Percentiles rank a stretch among this genome's conserved stretches.
These are phyloP conservation scores for Entoloma clypeatum DNA, from an alignment of 1,284 basidiomycete genomes.

Conservation along the genomic window DNA sequence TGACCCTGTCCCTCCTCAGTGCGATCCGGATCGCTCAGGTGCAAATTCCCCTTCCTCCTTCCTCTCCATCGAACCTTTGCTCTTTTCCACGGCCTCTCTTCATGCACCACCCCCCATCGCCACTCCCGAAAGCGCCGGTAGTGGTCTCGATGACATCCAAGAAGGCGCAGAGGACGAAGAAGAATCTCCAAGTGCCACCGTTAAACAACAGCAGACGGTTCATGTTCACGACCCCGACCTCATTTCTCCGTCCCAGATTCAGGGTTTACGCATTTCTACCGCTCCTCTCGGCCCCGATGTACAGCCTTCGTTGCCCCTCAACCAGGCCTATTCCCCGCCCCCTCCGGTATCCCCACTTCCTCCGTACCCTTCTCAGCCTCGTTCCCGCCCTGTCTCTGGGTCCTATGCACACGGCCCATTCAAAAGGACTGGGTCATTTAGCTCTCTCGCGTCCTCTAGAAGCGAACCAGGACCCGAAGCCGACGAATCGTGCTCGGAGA, in stretches of 20 bases:
- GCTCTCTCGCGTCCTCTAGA: conserved; percentile 10
- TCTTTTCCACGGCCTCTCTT: conserved; percentile 1
- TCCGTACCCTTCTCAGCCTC: conserved; percentile 18
- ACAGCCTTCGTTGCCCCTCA: conserved; percentile 15
- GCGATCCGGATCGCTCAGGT: conserved; percentile 28
- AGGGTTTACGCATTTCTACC: conserved; percentile 59
- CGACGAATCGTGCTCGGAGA: conserved; percentile 12
- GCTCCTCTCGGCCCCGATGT: conserved; percentile 21
- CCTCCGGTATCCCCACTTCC: conserved; percentile 29
- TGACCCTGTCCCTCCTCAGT: conserved; percentile 26
- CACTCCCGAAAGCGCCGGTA: conserved; percentile 26
- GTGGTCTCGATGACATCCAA: conserved; percentile 48
- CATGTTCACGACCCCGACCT: conserved; percentile 22
- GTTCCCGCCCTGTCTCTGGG: conserved; percentile 12
- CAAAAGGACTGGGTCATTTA: conserved; percentile 18
- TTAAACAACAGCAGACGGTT: conserved; percentile 14
- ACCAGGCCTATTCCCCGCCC: conserved; percentile 2
- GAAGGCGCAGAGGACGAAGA: conserved; percentile 51
- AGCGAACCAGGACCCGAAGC: background rate
- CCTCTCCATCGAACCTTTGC: conserved; percentile 31
- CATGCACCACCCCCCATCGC: conserved; percentile 27
- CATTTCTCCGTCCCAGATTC: conserved; percentile 44
- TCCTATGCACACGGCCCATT: conserved; percentile 15
- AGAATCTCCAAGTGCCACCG: conserved; percentile 22
- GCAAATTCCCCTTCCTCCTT: conserved; percentile 9